phyloP scores from a whole-genome alignment of 805 yeast species.

The Jamesozyma hellenica region DNA sequence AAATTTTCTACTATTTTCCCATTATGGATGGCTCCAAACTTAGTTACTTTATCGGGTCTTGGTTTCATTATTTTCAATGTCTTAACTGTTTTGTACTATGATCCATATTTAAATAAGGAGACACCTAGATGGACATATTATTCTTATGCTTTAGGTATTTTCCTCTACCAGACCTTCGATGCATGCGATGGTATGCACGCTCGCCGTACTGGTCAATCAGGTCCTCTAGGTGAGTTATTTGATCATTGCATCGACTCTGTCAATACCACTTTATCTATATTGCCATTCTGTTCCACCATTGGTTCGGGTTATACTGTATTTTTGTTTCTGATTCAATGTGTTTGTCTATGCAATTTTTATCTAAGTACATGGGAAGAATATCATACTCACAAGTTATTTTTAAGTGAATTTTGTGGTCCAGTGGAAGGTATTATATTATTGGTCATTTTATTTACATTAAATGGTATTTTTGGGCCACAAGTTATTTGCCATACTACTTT shows the following conservation, averaged over 20 bases:
- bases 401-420: conserved; percentile 83
- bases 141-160: conserved; percentile 71
- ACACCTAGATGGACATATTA: conserved; percentile 73
- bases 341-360: conserved; percentile 72
- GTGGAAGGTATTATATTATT: conserved; percentile 84
- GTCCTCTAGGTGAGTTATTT: conserved; percentile 89
- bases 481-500: conserved; percentile 48
- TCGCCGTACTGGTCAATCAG: conserved; percentile 88
- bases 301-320: conserved; percentile 64
- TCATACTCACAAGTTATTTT: conserved; percentile 74
- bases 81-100: conserved; percentile 56
- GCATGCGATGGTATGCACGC: conserved; percentile 97
- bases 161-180: conserved; percentile 89
- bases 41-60: conserved; percentile 74
- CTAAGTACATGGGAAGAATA: conserved; percentile 93
- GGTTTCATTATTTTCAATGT: conserved; percentile 59
- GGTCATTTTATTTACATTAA: conserved; percentile 41
- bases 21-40: conserved; percentile 82
- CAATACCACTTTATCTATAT: conserved; percentile 72
- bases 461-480: conserved; percentile 63
- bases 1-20: conserved; percentile 70
- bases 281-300: conserved; percentile 64
- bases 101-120: conserved; percentile 51
- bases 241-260: conserved; percentile 78
- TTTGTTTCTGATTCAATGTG: conserved; percentile 56